phyloP scores from a whole-genome alignment of 352 stramenopile genomes.

The Pythium phragmitis region DNA sequence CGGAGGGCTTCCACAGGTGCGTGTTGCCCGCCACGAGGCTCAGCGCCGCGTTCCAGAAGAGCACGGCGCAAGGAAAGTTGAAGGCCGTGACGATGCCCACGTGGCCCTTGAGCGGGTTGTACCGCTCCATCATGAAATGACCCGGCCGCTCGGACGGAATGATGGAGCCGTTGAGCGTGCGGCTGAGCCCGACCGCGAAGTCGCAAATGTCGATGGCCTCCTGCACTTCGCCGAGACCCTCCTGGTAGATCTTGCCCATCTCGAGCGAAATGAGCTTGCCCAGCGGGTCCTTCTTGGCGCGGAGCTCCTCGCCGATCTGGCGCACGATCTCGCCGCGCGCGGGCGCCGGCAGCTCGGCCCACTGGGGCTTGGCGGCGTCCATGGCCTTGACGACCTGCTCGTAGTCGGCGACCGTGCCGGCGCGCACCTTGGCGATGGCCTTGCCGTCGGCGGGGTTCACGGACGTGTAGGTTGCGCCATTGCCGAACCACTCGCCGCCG shows the following conservation, averaged over 20 bases:
- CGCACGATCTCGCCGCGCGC: slow-evolving; percentile 90
- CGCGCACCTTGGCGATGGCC: slow-evolving; percentile 79
- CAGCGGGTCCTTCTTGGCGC: slow-evolving; percentile 87
- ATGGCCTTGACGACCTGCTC: slow-evolving; percentile 79
- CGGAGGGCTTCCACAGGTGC: slow-evolving; percentile 91
- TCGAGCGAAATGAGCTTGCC: slow-evolving; percentile 90
- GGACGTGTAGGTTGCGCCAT: slow-evolving; percentile 75
- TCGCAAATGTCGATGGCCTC: slow-evolving; percentile 95
- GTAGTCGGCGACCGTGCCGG: slow-evolving; percentile 83
- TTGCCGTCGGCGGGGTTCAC: slow-evolving; percentile 85
- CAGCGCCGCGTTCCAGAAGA: slow-evolving; percentile 91
- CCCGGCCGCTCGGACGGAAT: slow-evolving; percentile 89
- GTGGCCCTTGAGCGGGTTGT: slow-evolving; percentile 92
- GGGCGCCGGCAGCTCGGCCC: slow-evolving; percentile 85
- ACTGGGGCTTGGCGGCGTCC: slow-evolving; percentile 81
- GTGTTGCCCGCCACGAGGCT: slow-evolving; percentile 91
- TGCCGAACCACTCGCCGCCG: slow-evolving; percentile 86
- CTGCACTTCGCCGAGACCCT: slow-evolving; percentile 92
- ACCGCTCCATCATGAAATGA: slow-evolving; percentile 94
- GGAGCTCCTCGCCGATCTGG: slow-evolving; percentile 89
- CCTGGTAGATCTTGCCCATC: slow-evolving; percentile 94
- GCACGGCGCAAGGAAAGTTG: slow-evolving; percentile 91
- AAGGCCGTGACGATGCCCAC: slow-evolving; percentile 94
- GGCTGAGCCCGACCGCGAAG: slow-evolving; percentile 90
- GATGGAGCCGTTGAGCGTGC: slow-evolving; percentile 85